Conservation (phyloP, 2,329 filamentous ascomycete species). For the Exophiala phaeomuriformis region DNA sequence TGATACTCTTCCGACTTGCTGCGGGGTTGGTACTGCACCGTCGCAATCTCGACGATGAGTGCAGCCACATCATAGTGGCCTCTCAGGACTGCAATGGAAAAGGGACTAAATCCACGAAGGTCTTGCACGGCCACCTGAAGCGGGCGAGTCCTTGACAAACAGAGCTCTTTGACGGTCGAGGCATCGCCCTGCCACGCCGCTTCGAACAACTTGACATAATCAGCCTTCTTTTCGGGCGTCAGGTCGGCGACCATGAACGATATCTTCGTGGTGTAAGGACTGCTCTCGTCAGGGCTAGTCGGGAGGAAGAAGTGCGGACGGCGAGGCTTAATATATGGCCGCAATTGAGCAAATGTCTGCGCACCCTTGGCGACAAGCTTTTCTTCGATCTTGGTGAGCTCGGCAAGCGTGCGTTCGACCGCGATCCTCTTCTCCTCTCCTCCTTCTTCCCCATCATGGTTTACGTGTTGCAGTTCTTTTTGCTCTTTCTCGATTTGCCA, state of each 20-base stretch:
- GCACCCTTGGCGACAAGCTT: slow-evolving; percentile 52
- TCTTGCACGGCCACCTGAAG: slow-evolving; percentile 59
- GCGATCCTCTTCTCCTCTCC: slow-evolving; percentile 50
- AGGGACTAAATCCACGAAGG: slow-evolving; percentile 48
- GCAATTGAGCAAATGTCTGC: slow-evolving; percentile 59
- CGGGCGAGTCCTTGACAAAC: slow-evolving; percentile 55
- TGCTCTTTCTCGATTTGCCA: slow-evolving; percentile 33
- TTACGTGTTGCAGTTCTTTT: slow-evolving; percentile 30
- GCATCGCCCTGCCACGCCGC: slow-evolving; percentile 66
- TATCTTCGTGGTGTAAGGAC: slow-evolving; percentile 45
- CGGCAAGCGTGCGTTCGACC: slow-evolving; percentile 45
- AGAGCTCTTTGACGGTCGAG: slow-evolving; percentile 57
- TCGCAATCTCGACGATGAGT: slow-evolving; percentile 61
- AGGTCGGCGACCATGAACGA: slow-evolving; percentile 45
- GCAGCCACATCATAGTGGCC: slow-evolving; percentile 59
- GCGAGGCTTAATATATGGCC: slow-evolving; percentile 42
- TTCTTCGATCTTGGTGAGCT: slow-evolving; percentile 51
- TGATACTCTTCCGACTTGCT: slow-evolving; percentile 45
- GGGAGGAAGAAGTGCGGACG: not conserved
- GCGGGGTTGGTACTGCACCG: slow-evolving; percentile 58
- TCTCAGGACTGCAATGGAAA: slow-evolving; percentile 60
- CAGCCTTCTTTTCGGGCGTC: slow-evolving; percentile 48
- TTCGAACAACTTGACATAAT: slow-evolving; percentile 55
- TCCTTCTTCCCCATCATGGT: slow-evolving; percentile 25
- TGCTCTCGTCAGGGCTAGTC: not conserved